phyloP scores from a whole-genome alignment of 345 rosid genomes.

The Aquilaria yunnanensis region DNA sequence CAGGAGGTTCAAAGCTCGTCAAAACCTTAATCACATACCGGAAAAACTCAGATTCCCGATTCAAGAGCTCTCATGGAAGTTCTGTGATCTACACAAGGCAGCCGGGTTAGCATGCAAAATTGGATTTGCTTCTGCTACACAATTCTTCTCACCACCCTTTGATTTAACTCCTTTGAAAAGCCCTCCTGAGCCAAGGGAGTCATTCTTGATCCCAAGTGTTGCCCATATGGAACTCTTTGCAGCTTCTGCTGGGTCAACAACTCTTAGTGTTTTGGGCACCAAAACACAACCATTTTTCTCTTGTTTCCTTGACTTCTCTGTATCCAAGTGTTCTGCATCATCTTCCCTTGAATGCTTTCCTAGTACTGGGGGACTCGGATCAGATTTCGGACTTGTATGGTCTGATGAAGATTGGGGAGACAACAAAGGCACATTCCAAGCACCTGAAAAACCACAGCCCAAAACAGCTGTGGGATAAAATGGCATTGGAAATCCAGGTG shows the following conservation, averaged over 20 bases:
- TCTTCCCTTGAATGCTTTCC: constrained; percentile 75
- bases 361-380: constrained; percentile 38
- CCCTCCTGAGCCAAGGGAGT: constrained; percentile 36
- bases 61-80: constrained; percentile 62
- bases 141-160: constrained; percentile 38
- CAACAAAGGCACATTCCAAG: constrained; percentile 60
- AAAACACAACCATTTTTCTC: constrained; percentile 40
- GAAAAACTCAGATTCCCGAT: background rate
- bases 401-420: constrained; percentile 41
- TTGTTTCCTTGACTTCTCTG: constrained; percentile 28
- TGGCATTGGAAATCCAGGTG: constrained; percentile 58
- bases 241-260: constrained; percentile 66
- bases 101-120: constrained; percentile 68
- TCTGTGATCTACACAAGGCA: constrained; percentile 70
- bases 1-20: constrained; percentile 4
- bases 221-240: constrained; percentile 82
- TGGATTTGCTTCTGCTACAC: constrained; percentile 31
- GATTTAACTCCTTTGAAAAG: constrained; percentile 55
- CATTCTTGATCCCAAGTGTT: constrained; percentile 58
- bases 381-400: constrained; percentile 28
- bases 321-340: constrained; percentile 26
- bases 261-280: constrained; percentile 68
- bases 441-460: constrained; percentile 33
- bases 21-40: background rate
- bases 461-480: constrained; percentile 61